phyloP scores from a whole-genome alignment of 2,329 filamentous ascomycete species.

The Arthrobotrys musiformis region DNA sequence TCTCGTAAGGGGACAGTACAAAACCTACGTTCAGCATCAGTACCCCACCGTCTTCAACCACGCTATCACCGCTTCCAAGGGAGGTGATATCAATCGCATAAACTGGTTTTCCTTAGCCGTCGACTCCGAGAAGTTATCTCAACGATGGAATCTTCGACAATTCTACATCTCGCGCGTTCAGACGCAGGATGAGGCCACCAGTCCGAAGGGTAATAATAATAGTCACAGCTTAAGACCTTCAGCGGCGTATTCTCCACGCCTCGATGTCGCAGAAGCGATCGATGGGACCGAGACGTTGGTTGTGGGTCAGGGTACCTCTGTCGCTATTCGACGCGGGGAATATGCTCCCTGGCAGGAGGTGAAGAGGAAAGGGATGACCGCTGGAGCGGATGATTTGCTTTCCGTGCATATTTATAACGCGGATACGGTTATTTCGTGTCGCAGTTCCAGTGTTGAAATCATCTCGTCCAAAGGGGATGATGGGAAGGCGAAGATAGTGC shows the following conservation, averaged over 20 bases:
- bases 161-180: constrained; percentile 20
- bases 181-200: neutral
- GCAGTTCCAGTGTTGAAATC: constrained; percentile 30
- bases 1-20: constrained; percentile 34
- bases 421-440: constrained; percentile 23
- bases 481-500: neutral
- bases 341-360: constrained; percentile 20
- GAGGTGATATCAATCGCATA: constrained; percentile 5
- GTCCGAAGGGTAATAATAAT: neutral
- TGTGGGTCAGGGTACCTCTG: constrained; percentile 10
- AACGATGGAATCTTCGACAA: constrained; percentile 32
- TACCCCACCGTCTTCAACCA: constrained; percentile 32
- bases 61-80: neutral
- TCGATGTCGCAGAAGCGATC: constrained; percentile 20
- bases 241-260: constrained; percentile 7
- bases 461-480: constrained; percentile 5
- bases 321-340: constrained; percentile 29
- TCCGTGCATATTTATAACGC: constrained; percentile 26
- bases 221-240: neutral
- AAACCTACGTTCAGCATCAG: constrained; percentile 41
- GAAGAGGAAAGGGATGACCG: constrained; percentile 13
- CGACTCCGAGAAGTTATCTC: constrained; percentile 30
- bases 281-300: constrained; percentile 32
- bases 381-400: constrained; percentile 25
- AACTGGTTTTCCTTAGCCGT: constrained; percentile 21